Conservation (phyloP, 768 basidiomycete genomes). For the Chiua virens region DNA sequence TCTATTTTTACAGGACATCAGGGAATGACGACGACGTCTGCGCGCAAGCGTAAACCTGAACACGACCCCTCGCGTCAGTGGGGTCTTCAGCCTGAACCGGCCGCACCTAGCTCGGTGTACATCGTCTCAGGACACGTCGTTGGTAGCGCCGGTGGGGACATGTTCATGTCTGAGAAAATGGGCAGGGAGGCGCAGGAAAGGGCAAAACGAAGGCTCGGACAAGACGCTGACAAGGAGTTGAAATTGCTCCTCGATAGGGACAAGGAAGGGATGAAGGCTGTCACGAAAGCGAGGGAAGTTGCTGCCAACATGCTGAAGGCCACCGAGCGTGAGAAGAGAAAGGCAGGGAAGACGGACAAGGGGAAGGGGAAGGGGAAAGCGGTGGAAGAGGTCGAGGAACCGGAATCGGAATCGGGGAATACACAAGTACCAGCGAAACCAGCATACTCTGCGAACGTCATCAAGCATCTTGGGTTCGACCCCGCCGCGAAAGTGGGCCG, state of each 20-base stretch:
- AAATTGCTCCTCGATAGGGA: slow-evolving; percentile 62
- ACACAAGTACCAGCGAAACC: slow-evolving; percentile 32
- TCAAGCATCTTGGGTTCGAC: slow-evolving; percentile 79
- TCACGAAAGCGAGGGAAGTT: slow-evolving; percentile 59
- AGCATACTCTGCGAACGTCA: slow-evolving; percentile 63
- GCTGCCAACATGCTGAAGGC: slow-evolving; percentile 28
- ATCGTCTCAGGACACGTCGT: slow-evolving; percentile 80
- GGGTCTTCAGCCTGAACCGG: slow-evolving; percentile 63
- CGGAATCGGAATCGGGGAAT: slow-evolving; percentile 7
- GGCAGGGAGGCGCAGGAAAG: slow-evolving; percentile 81
- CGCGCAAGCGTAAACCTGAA: slow-evolving; percentile 49
- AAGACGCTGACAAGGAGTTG: slow-evolving; percentile 62
- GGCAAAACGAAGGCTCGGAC: slow-evolving; percentile 60
- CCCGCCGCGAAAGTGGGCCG: slow-evolving; percentile 60
- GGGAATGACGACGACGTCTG: slow-evolving; percentile 56
- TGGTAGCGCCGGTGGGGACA: slow-evolving; percentile 39
- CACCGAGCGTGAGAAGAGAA: slow-evolving; percentile 15
- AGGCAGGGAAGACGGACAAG: slow-evolving; percentile 13
- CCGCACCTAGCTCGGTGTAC: slow-evolving; percentile 57
- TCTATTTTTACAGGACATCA: slow-evolving; percentile 53
- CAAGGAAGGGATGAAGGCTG: slow-evolving; percentile 64
- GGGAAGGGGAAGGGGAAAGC: slow-evolving; percentile 14
- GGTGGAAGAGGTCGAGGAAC: slow-evolving; percentile 11
- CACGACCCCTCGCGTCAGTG: slow-evolving; percentile 74
- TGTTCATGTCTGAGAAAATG: slow-evolving; percentile 67